Evolutionary conservation across 176 grass and related monocot genomes (phyloP).

Genomic region (Oryza brachyantha): DNA sequence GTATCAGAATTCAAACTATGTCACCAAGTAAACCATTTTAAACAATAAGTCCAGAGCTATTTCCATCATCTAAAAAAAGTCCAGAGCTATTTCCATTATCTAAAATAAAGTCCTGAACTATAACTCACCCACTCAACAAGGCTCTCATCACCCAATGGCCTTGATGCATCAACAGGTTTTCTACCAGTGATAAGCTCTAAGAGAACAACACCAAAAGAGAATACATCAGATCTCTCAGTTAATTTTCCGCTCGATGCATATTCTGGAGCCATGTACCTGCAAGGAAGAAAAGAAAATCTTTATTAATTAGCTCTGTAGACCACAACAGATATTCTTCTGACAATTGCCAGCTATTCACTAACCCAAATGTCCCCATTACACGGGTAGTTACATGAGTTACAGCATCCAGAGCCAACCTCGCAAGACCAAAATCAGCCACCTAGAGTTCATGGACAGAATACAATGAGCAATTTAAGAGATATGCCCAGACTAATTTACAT

Average conservation of each 20-base stretch:
- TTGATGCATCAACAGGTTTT: constrained; percentile 73
- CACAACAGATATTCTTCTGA: not conserved
- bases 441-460: constrained; percentile 28
- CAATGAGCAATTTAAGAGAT: constrained; percentile 14
- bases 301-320: not conserved
- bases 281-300: not conserved
- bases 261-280: constrained; percentile 87
- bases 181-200: constrained; percentile 88
- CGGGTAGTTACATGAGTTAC: constrained; percentile 89
- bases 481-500: not conserved
- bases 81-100: not conserved
- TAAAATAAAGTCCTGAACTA: not conserved
- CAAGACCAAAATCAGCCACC: constrained; percentile 95
- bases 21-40: not conserved
- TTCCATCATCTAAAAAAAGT: not conserved
- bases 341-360: constrained; percentile 21
- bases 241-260: constrained; percentile 90
- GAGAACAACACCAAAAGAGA: constrained; percentile 89
- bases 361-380: constrained; percentile 99
- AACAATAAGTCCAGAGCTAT: not conserved
- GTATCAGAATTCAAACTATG: not conserved
- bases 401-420: constrained; percentile 84
- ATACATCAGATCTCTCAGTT: constrained; percentile 89
- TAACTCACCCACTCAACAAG: constrained; percentile 89
- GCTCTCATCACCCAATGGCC: constrained; percentile 67